Conservation (phyloP, 176 grass and related monocot genomes). For the Oryza longistaminata region DNA sequence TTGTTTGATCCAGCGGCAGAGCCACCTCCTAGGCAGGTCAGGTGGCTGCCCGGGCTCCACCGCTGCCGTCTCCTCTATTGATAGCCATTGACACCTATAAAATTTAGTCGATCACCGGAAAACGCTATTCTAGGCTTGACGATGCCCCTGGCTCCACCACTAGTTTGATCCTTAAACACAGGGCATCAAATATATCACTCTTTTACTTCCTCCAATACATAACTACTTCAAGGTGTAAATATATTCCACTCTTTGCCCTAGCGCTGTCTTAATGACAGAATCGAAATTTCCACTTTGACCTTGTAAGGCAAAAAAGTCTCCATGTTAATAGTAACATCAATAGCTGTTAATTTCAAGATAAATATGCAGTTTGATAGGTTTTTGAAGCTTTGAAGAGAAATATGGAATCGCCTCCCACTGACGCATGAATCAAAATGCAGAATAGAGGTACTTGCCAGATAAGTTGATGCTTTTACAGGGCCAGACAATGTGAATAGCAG, state of each 20-base stretch:
- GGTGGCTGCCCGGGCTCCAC: no score
- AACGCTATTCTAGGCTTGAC: no score
- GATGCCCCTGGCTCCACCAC: no score
- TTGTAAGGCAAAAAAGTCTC: slow-evolving; percentile 8
- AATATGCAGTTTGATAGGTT: background rate
- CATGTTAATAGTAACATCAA: background rate
- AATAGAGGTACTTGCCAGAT: slow-evolving; percentile 53
- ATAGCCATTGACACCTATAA: no score
- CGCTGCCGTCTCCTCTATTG: no score
- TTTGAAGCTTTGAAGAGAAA: slow-evolving; percentile 11
- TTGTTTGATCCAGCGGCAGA: no score
- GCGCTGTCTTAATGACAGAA: background rate
- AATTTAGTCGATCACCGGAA: no score
- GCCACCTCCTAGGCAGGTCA: no score
- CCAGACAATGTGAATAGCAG: slow-evolving; percentile 85
- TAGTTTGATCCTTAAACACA: no score
- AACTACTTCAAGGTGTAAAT: background rate
- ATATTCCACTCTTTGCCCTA: background rate
- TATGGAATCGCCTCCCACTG: background rate
- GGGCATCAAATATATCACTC: background rate
- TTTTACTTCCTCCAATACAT: background rate
- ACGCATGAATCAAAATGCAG: slow-evolving; percentile 20
- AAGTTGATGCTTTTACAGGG: slow-evolving; percentile 88
- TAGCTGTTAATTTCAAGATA: background rate
- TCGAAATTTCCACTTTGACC: background rate